Evolutionary conservation across 345 rosid species (phyloP).

Genomic region (Arabidopsis arenosa): DNA sequence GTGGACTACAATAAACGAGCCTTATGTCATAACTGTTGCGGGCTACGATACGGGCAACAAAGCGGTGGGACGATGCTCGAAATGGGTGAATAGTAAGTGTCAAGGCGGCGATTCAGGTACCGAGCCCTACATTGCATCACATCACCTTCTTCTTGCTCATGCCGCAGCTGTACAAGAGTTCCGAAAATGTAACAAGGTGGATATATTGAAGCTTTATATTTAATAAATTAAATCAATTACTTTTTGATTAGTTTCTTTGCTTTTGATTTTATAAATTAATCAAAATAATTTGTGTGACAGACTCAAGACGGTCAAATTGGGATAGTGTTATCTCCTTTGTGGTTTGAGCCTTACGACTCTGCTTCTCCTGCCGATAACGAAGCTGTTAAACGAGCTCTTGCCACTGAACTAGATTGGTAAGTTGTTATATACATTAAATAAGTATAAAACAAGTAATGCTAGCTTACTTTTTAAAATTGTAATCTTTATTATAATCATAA

Average conservation of each 20-base stretch:
- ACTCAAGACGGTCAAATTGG: slow-evolving; percentile 42
- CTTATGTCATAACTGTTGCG: slow-evolving; percentile 28
- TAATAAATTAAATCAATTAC: neutral
- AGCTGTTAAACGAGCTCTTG: slow-evolving; percentile 39
- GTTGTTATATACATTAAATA: no score
- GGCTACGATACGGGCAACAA: slow-evolving; percentile 42
- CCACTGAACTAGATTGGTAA: slow-evolving; percentile 32
- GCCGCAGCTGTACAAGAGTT: slow-evolving; percentile 46
- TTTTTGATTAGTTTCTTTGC: neutral
- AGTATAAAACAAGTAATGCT: no score
- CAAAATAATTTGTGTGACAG: neutral
- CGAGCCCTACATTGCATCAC: slow-evolving; percentile 42
- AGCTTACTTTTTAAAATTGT: neutral
- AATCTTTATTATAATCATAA: neutral
- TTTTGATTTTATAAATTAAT: neutral
- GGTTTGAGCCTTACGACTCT: slow-evolving; percentile 41
- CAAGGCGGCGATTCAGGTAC: slow-evolving; percentile 42
- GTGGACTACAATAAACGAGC: slow-evolving; percentile 61
- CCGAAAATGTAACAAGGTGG: slow-evolving; percentile 37
- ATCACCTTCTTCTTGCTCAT: slow-evolving; percentile 46
- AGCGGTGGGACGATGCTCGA: slow-evolving; percentile 47
- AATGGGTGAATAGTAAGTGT: slow-evolving; percentile 37
- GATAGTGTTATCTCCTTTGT: slow-evolving; percentile 35
- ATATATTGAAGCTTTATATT: neutral
- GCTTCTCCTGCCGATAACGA: slow-evolving; percentile 30